Percentiles rank a stretch among this genome's conserved stretches.
Evolutionary conservation across 129 eudicot genomes (phyloP).

Genomic region (Chrysanthemum seticuspe): DNA sequence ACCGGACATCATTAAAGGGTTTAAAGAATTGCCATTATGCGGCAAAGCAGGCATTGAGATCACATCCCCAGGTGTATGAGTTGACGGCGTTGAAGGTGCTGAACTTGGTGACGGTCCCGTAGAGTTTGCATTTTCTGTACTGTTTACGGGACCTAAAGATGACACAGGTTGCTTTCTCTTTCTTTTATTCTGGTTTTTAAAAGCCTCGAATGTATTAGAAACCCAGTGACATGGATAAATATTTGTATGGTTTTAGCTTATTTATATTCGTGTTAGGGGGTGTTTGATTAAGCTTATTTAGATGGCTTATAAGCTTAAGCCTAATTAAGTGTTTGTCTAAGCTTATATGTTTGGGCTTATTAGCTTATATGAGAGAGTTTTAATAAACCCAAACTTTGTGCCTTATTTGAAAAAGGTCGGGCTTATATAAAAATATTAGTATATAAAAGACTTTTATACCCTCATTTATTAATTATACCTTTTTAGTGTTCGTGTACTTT

Average conservation of each 20-base stretch:
- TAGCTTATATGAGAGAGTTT: too few relatives aligned
- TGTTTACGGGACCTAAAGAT: slow-evolving; percentile 94
- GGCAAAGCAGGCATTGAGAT: slow-evolving; percentile 59
- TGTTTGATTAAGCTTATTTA: too few relatives aligned
- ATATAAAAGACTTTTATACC: too few relatives aligned
- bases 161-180: slow-evolving; percentile 93
- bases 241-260: background rate
- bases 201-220: slow-evolving; percentile 45
- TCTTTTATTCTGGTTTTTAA: slow-evolving; percentile 45
- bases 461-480: too few relatives aligned
- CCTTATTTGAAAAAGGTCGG: too few relatives aligned
- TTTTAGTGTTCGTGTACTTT: too few relatives aligned
- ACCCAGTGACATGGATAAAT: background rate
- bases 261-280: background rate
- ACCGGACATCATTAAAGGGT: slow-evolving; percentile 85
- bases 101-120: slow-evolving; percentile 78
- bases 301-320: too few relatives aligned
- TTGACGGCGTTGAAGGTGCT: slow-evolving; percentile 78
- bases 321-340: too few relatives aligned
- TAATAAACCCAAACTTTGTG: too few relatives aligned
- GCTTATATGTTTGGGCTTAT: too few relatives aligned
- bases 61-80: slow-evolving; percentile 75
- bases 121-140: slow-evolving; percentile 97
- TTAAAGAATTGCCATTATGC: slow-evolving; percentile 48
- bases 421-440: too few relatives aligned